Conservation (phyloP, 345 rosid species). For the Xanthoceras sorbifolium region DNA sequence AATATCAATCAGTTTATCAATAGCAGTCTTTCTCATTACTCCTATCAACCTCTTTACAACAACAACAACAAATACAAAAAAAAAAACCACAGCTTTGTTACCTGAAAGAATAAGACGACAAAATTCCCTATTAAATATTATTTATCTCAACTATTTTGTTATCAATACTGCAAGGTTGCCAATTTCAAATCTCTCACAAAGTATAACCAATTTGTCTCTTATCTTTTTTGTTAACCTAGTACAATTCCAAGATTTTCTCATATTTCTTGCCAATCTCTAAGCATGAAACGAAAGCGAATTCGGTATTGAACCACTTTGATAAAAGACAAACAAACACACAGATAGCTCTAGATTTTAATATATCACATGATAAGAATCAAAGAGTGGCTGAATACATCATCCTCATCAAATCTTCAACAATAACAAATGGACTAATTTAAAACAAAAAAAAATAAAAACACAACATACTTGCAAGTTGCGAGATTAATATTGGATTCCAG, state of each 20-base stretch:
- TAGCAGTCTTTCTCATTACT: neutral
- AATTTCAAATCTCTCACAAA: neutral
- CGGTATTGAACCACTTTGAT: slow-evolving; percentile 1
- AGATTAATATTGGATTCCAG: too few relatives aligned
- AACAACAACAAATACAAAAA: too few relatives aligned
- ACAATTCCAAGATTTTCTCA: neutral
- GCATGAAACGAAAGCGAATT: neutral
- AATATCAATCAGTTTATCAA: neutral
- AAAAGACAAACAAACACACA: too few relatives aligned
- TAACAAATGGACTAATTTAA: neutral
- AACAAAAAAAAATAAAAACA: too few relatives aligned
- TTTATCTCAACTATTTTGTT: too few relatives aligned
- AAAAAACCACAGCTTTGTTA: neutral
- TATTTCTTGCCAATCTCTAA: neutral
- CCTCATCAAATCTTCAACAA: neutral
- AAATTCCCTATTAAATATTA: too few relatives aligned
- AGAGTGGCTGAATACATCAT: neutral
- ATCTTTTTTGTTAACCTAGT: neutral
- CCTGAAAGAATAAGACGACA: neutral
- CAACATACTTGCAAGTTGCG: too few relatives aligned
- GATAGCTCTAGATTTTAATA: neutral
- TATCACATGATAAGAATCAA: neutral
- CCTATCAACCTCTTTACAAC: too few relatives aligned
- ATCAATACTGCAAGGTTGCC: too few relatives aligned
- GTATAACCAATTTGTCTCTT: neutral